phyloP scores from a whole-genome alignment of 2,329 filamentous ascomycete species.

The Penicillium crustosum region DNA sequence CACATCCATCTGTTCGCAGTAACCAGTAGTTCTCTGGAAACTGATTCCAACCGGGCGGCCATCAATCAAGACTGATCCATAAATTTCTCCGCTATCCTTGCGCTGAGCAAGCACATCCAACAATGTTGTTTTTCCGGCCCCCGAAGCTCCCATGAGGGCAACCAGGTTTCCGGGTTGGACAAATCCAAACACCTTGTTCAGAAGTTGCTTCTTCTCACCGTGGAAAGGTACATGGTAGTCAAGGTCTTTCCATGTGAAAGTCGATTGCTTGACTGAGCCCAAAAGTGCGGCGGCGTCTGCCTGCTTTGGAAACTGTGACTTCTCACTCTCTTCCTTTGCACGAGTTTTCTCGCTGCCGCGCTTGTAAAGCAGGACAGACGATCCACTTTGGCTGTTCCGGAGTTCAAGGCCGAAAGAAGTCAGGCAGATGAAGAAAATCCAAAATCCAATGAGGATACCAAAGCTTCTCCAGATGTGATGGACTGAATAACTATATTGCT shows the following conservation, averaged over 20 bases:
- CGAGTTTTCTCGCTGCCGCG: slow-evolving; percentile 29
- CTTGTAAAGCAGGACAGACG: slow-evolving; percentile 37
- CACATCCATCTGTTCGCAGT: slow-evolving; percentile 63
- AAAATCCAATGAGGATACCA: slow-evolving; percentile 73
- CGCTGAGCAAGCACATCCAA: slow-evolving; percentile 46
- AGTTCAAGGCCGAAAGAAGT: slow-evolving; percentile 76
- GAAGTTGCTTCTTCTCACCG: slow-evolving; percentile 47
- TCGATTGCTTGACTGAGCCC: slow-evolving; percentile 64
- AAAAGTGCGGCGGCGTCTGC: slow-evolving; percentile 13
- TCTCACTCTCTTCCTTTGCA: background rate
- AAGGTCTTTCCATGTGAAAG: slow-evolving; percentile 80
- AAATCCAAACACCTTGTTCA: slow-evolving; percentile 65
- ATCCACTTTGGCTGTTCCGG: slow-evolving; percentile 31
- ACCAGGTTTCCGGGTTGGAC: slow-evolving; percentile 74
- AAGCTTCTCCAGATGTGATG: slow-evolving; percentile 68
- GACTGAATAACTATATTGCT: slow-evolving; percentile 55
- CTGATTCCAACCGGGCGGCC: slow-evolving; percentile 43
- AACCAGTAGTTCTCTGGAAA: slow-evolving; percentile 54
- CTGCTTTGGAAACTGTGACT: background rate
- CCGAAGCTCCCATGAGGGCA: slow-evolving; percentile 78
- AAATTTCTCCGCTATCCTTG: slow-evolving; percentile 45
- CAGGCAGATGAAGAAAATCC: slow-evolving; percentile 69
- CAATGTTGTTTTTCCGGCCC: slow-evolving; percentile 59
- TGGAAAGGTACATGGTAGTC: slow-evolving; percentile 63
- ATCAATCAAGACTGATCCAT: slow-evolving; percentile 46